Evolutionary conservation across 495 filamentous ascomycete species (phyloP).

Genomic region (Saxophila tyrrhenica): DNA sequence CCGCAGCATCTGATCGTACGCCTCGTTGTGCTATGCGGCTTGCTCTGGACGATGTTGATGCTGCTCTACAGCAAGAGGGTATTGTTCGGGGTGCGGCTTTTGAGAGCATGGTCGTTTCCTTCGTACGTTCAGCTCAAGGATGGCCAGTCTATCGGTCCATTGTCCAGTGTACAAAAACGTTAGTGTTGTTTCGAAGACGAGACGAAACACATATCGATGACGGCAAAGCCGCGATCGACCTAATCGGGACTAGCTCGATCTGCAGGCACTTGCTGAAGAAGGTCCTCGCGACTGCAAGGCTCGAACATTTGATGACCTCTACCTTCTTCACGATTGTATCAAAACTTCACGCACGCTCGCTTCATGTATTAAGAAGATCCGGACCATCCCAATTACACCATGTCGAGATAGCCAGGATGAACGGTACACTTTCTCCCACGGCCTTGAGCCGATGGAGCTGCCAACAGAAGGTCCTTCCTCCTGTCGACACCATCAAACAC

Average conservation of each 20-base stretch:
- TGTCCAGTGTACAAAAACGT: no score
- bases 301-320: no score
- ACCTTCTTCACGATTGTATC: no score
- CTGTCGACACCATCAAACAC: conserved; percentile 54
- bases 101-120: conserved; percentile 5
- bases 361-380: not conserved
- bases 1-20: conserved; percentile 2
- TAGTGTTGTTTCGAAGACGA: no score
- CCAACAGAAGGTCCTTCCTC: conserved; percentile 60
- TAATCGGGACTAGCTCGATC: no score
- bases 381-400: not conserved
- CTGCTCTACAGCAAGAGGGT: conserved; percentile 11
- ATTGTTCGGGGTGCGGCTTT: conserved; percentile 2
- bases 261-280: no score
- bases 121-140: not conserved
- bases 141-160: no score
- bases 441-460: conserved; percentile 74
- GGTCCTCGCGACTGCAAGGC: no score
- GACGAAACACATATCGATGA: no score
- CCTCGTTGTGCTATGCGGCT: conserved; percentile 5
- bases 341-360: not conserved
- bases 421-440: conserved; percentile 44
- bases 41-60: conserved; percentile 10
- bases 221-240: no score
- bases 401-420: conserved; percentile 2